These are phyloP conservation scores for Lecanicillium sp. DNA, from an alignment of 2,329 filamentous ascomycete species.

Conservation along the genomic window DNA sequence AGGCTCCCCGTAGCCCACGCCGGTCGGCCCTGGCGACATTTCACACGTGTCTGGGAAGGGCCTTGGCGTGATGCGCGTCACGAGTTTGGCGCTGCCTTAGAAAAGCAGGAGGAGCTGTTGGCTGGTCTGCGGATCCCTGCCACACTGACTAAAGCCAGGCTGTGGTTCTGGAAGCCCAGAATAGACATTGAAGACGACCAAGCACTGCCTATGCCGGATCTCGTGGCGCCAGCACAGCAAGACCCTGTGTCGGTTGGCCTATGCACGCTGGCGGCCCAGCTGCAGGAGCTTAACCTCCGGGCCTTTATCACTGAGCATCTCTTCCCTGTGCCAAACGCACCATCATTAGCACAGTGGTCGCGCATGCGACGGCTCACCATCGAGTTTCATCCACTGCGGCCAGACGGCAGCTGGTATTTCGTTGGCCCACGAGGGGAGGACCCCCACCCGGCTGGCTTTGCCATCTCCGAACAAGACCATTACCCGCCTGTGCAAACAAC, in stretches of 20 bases:
- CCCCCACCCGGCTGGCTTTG: slow-evolving; percentile 12
- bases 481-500: slow-evolving; percentile 12
- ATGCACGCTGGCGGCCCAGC: slow-evolving; percentile 12
- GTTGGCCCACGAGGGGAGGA: slow-evolving; percentile 16
- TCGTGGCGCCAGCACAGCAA: slow-evolving; percentile 11
- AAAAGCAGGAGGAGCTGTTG: slow-evolving; percentile 3
- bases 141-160: slow-evolving; percentile 10
- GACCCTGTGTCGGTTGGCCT: slow-evolving; percentile 16
- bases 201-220: slow-evolving; percentile 11
- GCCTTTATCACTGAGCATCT: slow-evolving; percentile 14
- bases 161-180: slow-evolving; percentile 11
- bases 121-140: slow-evolving; percentile 7
- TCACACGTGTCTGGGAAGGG: slow-evolving; percentile 15
- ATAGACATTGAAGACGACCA: slow-evolving; percentile 6
- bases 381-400: slow-evolving; percentile 4
- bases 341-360: slow-evolving; percentile 12
- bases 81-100: slow-evolving; percentile 15
- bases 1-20: slow-evolving; percentile 11
- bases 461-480: slow-evolving; percentile 13
- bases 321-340: slow-evolving; percentile 4
- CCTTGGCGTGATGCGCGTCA: slow-evolving; percentile 17
- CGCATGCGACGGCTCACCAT: slow-evolving; percentile 13
- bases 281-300: slow-evolving; percentile 13
- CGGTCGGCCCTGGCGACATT: slow-evolving; percentile 9
- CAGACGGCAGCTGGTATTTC: slow-evolving; percentile 12